These are phyloP conservation scores for Candida quercuum DNA, from an alignment of 805 yeast genomes.

Conservation along the genomic window DNA sequence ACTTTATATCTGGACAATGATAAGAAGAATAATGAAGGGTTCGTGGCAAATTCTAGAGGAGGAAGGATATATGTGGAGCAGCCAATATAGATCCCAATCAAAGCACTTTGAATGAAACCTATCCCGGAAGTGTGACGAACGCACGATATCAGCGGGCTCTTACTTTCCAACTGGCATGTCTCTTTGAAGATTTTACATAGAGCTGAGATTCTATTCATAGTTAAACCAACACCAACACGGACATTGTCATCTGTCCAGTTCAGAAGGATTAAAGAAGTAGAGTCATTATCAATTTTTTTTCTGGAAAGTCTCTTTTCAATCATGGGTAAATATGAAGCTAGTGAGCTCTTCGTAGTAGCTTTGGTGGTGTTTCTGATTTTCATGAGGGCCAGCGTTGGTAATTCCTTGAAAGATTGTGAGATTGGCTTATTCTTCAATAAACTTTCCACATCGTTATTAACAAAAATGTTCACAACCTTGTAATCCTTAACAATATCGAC, in stretches of 20 bases:
- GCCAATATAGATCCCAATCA: slow-evolving; percentile 83
- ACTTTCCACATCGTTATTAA: slow-evolving; percentile 71
- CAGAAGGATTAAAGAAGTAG: slow-evolving; percentile 59
- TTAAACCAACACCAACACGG: slow-evolving; percentile 45
- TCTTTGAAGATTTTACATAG: slow-evolving; percentile 88
- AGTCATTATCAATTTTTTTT: slow-evolving; percentile 18
- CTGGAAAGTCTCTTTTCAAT: slow-evolving; percentile 19
- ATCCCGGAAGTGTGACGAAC: slow-evolving; percentile 80
- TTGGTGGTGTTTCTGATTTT: slow-evolving; percentile 65
- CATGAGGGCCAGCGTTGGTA: slow-evolving; percentile 34
- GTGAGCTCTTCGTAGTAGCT: slow-evolving; percentile 30
- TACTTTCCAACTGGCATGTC: slow-evolving; percentile 76
- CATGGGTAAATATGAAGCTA: slow-evolving; percentile 9
- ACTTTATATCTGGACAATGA: slow-evolving; percentile 72
- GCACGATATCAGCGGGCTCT: slow-evolving; percentile 75
- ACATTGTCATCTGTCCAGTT: slow-evolving; percentile 69
- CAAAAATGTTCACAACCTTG: slow-evolving; percentile 65
- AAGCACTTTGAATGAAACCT: slow-evolving; percentile 82
- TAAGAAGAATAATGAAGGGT: slow-evolving; percentile 66
- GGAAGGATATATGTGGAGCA: slow-evolving; percentile 77
- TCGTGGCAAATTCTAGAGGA: slow-evolving; percentile 68
- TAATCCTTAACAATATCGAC: slow-evolving; percentile 63
- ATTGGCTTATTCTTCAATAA: slow-evolving; percentile 64
- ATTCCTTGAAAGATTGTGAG: slow-evolving; percentile 49
- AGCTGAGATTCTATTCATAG: slow-evolving; percentile 62